Evolutionary conservation across 2,329 filamentous ascomycete genomes (phyloP).

Genomic region (Ophiosphaerella narmari): DNA sequence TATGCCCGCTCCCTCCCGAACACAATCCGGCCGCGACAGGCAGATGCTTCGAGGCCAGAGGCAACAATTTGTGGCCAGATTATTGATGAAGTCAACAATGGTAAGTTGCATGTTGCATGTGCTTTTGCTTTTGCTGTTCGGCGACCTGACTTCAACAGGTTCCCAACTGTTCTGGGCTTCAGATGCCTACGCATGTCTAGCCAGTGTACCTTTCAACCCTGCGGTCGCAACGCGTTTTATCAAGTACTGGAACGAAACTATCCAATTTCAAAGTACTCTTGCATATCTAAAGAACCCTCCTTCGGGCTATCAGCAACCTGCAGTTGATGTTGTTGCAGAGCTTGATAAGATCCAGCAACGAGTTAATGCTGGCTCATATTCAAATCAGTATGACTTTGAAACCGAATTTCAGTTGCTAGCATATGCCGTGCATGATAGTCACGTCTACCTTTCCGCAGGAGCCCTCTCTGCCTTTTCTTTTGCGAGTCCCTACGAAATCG

Average conservation of each 20-base stretch:
- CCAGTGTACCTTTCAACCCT: constrained; percentile 52
- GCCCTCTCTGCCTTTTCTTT: constrained; percentile 35
- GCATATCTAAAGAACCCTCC: constrained; percentile 50
- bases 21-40: constrained; percentile 10
- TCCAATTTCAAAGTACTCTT: constrained; percentile 53
- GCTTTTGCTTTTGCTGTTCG: too few species aligned
- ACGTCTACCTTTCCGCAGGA: constrained; percentile 31
- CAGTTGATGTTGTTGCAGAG: constrained; percentile 39
- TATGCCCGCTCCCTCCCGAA: constrained; percentile 10
- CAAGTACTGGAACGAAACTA: constrained; percentile 51
- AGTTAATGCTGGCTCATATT: constrained; percentile 33
- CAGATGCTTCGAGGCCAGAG: constrained; percentile 5
- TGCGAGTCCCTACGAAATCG: constrained; percentile 27
- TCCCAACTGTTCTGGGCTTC: constrained; percentile 4
- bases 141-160: not conserved
- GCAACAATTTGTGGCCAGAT: constrained; percentile 19
- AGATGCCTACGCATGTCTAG: constrained; percentile 43
- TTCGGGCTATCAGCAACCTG: constrained; percentile 48
- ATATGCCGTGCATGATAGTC: constrained; percentile 38
- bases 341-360: constrained; percentile 32
- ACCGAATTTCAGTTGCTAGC: constrained; percentile 41
- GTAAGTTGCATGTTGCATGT: constrained; percentile 3
- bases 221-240: constrained; percentile 52
- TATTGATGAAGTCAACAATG: constrained; percentile 8
- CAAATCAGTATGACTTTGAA: constrained; percentile 48